Conservation (phyloP, 306 rosid genomes). For the Medicago truncatula region MtrunA17r5.0-ANR NC_053046.1:7248501-7249000, state of each 20-base stretch:
- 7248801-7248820: conserved; percentile 57
- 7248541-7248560: conserved; percentile 51
- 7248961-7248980: no score
- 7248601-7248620: conserved; percentile 49
- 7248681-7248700: not conserved
- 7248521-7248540: conserved; percentile 54
- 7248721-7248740: not conserved
- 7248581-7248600: conserved; percentile 47
- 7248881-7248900: conserved; percentile 35
- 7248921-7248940: not conserved
- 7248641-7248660: not conserved
- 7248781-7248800: conserved; percentile 48
- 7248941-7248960: no score
- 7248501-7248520: conserved; percentile 49
- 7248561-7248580: conserved; percentile 45
- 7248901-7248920: not conserved
- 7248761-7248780: conserved; percentile 54
- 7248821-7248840: conserved; percentile 52
- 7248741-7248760: conserved; percentile 44
- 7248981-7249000: no score
- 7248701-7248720: not conserved
- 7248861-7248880: conserved; percentile 47
- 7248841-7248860: conserved; percentile 56
- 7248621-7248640: conserved; percentile 48
- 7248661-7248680: not conserved